Conservation (phyloP, 257 asterid species). For the Capsicum baccatum region DNA sequence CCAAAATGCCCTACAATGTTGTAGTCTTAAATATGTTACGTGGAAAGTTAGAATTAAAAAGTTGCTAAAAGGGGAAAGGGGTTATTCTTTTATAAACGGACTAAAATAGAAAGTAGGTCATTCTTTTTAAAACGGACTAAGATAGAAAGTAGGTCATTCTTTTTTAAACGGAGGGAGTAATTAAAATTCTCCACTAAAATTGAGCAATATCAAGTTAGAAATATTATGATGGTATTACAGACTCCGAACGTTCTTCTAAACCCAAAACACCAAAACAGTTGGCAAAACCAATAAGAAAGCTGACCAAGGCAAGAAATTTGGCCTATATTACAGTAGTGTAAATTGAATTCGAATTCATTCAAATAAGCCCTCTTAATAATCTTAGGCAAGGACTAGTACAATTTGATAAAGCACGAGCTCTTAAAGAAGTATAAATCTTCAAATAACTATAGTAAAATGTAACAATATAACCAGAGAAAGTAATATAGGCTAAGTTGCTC, state of each 20-base stretch:
- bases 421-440: neutral
- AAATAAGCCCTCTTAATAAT: neutral
- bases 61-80: too few species aligned
- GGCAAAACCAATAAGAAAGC: neutral
- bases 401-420: neutral
- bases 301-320: neutral
- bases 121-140: too few species aligned
- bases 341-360: neutral
- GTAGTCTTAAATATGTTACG: too few species aligned
- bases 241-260: neutral
- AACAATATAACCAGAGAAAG: neutral
- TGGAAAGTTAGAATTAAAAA: too few species aligned
- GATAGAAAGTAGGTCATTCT: too few species aligned
- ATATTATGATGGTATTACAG: constrained; percentile 2
- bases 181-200: neutral
- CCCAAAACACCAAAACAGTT: neutral
- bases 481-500: neutral
- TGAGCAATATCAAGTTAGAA: neutral
- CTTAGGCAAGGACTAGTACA: neutral
- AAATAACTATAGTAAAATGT: neutral
- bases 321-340: neutral
- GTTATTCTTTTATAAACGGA: too few species aligned
- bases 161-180: neutral
- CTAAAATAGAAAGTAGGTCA: too few species aligned
- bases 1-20: too few species aligned